Percentiles rank a stretch among this genome's conserved stretches.
Evolutionary conservation across 2,329 filamentous ascomycete species (phyloP).

Genomic region (Penicillium sp.): DNA sequence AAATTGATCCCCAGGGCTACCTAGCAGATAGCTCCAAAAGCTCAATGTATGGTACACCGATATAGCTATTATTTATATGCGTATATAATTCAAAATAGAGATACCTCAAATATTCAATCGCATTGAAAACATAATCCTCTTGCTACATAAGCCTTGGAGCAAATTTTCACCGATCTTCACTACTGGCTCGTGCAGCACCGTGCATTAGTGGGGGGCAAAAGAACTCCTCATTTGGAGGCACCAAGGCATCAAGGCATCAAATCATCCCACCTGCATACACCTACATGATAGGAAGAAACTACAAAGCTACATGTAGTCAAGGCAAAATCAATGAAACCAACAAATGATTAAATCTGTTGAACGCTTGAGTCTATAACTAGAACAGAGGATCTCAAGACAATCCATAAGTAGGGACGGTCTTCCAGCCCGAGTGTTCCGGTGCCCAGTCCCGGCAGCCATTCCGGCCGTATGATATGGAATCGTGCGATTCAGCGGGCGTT

Average conservation of each 20-base stretch:
- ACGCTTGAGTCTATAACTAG: not conserved
- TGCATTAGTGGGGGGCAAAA: constrained; percentile 4
- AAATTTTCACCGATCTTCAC: constrained; percentile 2
- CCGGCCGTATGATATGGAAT: not conserved
- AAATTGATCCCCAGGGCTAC: not conserved
- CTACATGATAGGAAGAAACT: not conserved
- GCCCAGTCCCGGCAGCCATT: not conserved
- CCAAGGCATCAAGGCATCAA: constrained; percentile 2
- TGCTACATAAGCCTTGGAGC: not conserved
- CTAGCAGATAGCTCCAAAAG: not conserved
- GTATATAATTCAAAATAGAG: not conserved
- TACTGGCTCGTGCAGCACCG: not conserved
- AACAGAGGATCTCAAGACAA: too few species aligned
- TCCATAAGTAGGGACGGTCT: not conserved
- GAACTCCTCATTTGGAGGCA: not conserved
- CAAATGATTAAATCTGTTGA: not conserved
- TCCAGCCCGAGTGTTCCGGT: not conserved
- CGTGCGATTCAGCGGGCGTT: not conserved
- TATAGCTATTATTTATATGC: too few species aligned
- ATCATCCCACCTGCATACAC: not conserved
- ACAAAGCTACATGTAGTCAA: not conserved
- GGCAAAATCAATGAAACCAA: not conserved
- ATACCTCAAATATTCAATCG: too few species aligned
- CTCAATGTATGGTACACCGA: not conserved
- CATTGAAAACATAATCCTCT: not conserved